These are phyloP conservation scores for Agroathelia rolfsii DNA, from an alignment of 1,284 basidiomycete species.

Conservation along the genomic window DNA sequence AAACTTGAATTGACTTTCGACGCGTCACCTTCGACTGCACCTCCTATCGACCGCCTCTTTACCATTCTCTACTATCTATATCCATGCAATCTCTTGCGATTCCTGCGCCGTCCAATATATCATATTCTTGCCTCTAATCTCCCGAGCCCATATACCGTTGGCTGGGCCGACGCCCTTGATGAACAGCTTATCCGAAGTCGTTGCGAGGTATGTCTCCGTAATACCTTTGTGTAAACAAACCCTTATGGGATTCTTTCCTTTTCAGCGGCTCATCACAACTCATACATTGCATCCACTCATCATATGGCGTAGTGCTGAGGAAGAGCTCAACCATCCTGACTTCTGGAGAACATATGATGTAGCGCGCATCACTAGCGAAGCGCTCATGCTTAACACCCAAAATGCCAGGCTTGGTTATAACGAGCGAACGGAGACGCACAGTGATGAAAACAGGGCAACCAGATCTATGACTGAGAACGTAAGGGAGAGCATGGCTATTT, in stretches of 20 bases:
- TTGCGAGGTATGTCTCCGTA: constrained; percentile 50
- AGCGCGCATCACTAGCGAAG: constrained; percentile 61
- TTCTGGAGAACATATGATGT: constrained; percentile 63
- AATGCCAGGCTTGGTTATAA: constrained; percentile 38
- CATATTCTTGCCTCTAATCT: constrained; percentile 46
- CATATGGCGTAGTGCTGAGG: constrained; percentile 50
- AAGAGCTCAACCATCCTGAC: constrained; percentile 54
- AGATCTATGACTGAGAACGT: too few relatives aligned
- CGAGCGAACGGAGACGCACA: constrained; percentile 17
- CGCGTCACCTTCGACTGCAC: constrained; percentile 36
- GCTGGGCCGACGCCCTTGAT: constrained; percentile 62
- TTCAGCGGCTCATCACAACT: constrained; percentile 54
- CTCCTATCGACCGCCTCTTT: constrained; percentile 56
- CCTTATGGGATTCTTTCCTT: constrained; percentile 1
- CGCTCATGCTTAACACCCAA: constrained; percentile 57
- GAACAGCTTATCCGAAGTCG: constrained; percentile 60
- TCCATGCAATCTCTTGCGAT: constrained; percentile 73
- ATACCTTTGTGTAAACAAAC: too few relatives aligned
- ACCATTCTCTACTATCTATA: constrained; percentile 81
- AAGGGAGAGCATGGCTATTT: too few relatives aligned
- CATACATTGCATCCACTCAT: constrained; percentile 70
- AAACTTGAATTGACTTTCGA: constrained; percentile 49
- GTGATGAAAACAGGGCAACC: too few relatives aligned
- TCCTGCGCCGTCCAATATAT: constrained; percentile 54
- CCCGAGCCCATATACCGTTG: constrained; percentile 47